These are phyloP conservation scores for Claviceps monticola DNA, from an alignment of 2,329 filamentous ascomycete species.

Conservation along the genomic window DNA sequence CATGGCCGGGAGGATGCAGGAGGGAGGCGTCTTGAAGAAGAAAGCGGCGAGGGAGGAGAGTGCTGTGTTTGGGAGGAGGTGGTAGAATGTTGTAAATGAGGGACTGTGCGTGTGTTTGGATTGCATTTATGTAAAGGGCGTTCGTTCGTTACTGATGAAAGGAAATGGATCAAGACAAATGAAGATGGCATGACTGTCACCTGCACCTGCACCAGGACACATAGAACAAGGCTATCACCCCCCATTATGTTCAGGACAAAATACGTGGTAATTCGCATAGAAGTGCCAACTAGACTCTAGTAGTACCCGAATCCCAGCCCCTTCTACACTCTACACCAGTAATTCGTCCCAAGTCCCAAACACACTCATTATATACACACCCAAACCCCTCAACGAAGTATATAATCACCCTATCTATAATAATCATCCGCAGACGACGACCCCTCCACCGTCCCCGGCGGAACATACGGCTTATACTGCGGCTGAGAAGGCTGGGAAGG, in stretches of 20 bases:
- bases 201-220: too few species aligned
- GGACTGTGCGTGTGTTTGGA: background rate
- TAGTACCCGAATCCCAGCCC: too few species aligned
- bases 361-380: background rate
- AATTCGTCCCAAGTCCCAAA: too few species aligned
- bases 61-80: constrained; percentile 27
- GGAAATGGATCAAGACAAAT: too few species aligned
- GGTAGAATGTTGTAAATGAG: constrained; percentile 14
- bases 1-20: constrained; percentile 2
- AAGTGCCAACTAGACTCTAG: too few species aligned
- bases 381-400: background rate
- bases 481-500: constrained; percentile 16
- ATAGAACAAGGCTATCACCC: too few species aligned
- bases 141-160: too few species aligned
- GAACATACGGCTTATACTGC: constrained; percentile 49
- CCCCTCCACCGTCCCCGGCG: constrained; percentile 32
- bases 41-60: constrained; percentile 22
- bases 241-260: too few species aligned
- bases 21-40: constrained; percentile 13
- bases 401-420: constrained; percentile 29
- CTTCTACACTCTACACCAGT: too few species aligned
- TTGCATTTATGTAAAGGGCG: too few species aligned
- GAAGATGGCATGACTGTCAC: too few species aligned
- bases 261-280: too few species aligned
- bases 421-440: constrained; percentile 42